Base-by-base conservation (phyloP, 208 protist genomes). In the Angomonas ambiguus region DNA sequence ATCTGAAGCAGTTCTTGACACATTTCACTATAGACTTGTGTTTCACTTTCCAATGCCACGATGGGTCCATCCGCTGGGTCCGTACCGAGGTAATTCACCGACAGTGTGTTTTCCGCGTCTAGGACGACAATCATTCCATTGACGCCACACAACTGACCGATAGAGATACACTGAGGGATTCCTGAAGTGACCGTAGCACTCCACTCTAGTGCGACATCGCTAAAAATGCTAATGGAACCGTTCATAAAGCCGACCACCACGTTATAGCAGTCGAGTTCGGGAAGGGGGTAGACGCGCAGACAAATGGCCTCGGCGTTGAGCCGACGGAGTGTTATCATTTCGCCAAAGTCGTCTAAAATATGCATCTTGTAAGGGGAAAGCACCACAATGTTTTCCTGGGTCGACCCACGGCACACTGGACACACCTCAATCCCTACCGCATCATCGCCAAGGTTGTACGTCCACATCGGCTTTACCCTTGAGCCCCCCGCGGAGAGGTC, bases 81-180 rank as follows among this genome's bases (percentile, higher is more conserved):
- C 1, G 95, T 98, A 51, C 96, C 96, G 11, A 98, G 78, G 79
- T 98, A 98, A 65, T 87, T 90, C 20, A 95, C 69, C 11, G 76
- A 63, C 1, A 97, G 58, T 2, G 28, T 67, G 28, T 90, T 91
- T 11, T 92, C 76, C 0, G 83, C 70, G 57, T 58, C 70, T 13
- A 98, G 74, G 0, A 79, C 69, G 0, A 93, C 70, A 45, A 98
- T 85, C 70, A 97, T 81, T 34, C 92, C 92, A 16, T 83, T 57
- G 4, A 85, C 72, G 4, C 78, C 77, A 32, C 82, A 88, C 13
- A 98, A 68, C 13, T 67, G 77, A 11, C 56, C 76, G 0, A 97
- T 84, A 18, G 27, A 22, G 13, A 98, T 31, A 31, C 67, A 66
- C 13, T 95, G 63, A 24, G 96, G 85, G 0, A 72, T 66, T 2